Evolutionary conservation across 768 basidiomycete genomes (phyloP).

Genomic region (Mycena olivaceomarginata): DNA sequence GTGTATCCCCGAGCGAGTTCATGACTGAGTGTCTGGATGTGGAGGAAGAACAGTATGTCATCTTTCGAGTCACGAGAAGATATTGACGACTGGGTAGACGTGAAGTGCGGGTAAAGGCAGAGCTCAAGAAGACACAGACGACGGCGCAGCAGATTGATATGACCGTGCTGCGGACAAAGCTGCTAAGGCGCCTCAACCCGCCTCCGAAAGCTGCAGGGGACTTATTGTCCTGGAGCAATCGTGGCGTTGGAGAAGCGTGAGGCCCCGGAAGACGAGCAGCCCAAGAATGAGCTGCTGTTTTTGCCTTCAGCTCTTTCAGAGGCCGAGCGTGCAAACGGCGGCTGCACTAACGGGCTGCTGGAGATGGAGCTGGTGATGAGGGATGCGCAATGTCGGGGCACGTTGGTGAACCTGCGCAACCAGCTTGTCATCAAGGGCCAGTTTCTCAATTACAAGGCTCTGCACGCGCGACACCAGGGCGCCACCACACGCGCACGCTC

Average conservation of each 20-base stretch:
- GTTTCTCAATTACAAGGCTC: constrained; percentile 2
- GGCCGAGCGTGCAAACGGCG: not conserved
- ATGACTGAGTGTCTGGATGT: not conserved
- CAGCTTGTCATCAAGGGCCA: not conserved
- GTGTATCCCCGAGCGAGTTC: not conserved
- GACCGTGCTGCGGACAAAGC: not conserved
- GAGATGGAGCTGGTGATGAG: constrained; percentile 1
- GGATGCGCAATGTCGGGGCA: not conserved
- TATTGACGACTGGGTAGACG: not conserved
- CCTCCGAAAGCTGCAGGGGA: not conserved
- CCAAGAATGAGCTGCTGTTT: not conserved
- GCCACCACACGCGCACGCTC: not conserved
- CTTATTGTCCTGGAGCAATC: not conserved
- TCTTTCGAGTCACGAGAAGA: too few relatives aligned
- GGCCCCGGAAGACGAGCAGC: not conserved
- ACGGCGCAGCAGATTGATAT: constrained; percentile 4
- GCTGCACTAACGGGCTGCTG: not conserved
- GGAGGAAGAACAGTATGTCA: constrained; percentile 20
- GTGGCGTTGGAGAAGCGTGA: not conserved
- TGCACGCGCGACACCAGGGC: not conserved
- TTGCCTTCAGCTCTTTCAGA: not conserved
- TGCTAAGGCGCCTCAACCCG: not conserved
- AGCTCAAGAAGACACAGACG: constrained; percentile 23
- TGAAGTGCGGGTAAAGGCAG: constrained; percentile 38
- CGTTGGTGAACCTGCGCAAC: not conserved